phyloP scores from a whole-genome alignment of 2,329 filamentous ascomycete species.

The Paraphaeosphaeria minitans region DNA sequence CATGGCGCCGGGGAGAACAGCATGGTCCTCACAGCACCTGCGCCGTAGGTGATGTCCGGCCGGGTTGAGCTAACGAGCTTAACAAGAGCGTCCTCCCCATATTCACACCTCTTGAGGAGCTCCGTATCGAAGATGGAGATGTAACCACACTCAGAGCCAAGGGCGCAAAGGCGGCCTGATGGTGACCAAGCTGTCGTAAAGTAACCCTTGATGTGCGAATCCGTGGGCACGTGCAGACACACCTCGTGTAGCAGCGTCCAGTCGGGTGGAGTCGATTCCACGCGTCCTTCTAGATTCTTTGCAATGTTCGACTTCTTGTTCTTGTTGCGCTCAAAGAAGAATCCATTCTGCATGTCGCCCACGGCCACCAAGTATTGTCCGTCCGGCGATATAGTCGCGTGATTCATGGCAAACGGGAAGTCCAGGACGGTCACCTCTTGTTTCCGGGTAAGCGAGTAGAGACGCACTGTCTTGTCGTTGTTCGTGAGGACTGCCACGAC shows the following conservation, averaged over 20 bases:
- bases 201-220: conserved; percentile 59
- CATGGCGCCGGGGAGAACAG: conserved; percentile 87
- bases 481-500: conserved; percentile 80
- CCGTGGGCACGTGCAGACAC: conserved; percentile 47
- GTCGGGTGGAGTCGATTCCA: conserved; percentile 32
- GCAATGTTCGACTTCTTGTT: conserved; percentile 30
- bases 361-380: conserved; percentile 80
- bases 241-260: conserved; percentile 52
- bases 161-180: conserved; percentile 71
- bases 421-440: conserved; percentile 71
- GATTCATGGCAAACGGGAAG: conserved; percentile 87
- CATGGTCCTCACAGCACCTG: conserved; percentile 88
- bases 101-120: conserved; percentile 47
- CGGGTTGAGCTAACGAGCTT: conserved; percentile 79
- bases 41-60: conserved; percentile 62
- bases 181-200: conserved; percentile 80
- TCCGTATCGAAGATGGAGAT: conserved; percentile 75
- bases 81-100: conserved; percentile 67
- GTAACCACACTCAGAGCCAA: conserved; percentile 80
- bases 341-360: conserved; percentile 84
- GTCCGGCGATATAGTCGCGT: conserved; percentile 90
- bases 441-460: conserved; percentile 76
- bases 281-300: conserved; percentile 29
- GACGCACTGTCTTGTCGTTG: conserved; percentile 86
- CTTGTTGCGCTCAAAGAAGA: conserved; percentile 71